Evolutionary conservation across 345 rosid species (phyloP), one percentile per base, ranked within the genome.

Genomic region (Ceriops decandra): DNA sequence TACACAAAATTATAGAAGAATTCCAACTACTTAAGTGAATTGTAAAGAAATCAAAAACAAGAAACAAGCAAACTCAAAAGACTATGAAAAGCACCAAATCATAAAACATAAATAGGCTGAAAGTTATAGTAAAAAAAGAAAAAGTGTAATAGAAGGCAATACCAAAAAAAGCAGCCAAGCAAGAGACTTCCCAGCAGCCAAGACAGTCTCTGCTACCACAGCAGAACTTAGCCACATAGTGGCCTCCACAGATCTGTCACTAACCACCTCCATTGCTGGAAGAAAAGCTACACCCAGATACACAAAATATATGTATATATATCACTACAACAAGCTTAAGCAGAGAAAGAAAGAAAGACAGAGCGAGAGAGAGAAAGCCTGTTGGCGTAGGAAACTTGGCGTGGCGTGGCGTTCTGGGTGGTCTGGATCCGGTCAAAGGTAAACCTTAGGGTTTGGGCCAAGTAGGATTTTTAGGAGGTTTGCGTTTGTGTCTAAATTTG

Each of bases 371-470:
- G 49, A 2, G 17, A 15, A 4, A 42, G 19, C 49, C 13, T 15
- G 49, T 42, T 13, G 49, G 49, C 49, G 65, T 52, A 38, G 53
- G 60, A 73, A 76, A 74, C 85, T 82, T 80, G 74, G 68, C 51
- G 65, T 80, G 74, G 68, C 51, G 65, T 54, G 65, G 80, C 38
- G 60, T 71, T 75, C 33, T 64, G 72, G 75, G 83, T 81, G 75
- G 85, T 81, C 79, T 68, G 82, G 82, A 70, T 81, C 82, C 81
- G 69, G 81, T 80, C 79, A 74, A 67, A 1, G 52, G 84, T 75
- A 72, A 73, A 76, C 78, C 79, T 77, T 76, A 68, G 79, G 68
- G 69, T 54, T 75, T 69, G 80, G 79, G 77, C 72, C 36, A 76
- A 77, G 47, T 77, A 68, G 68, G 86, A 82, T 22, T 62, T 49